Evolutionary conservation across 2,329 filamentous ascomycete species (phyloP).

Genomic region (Talaromyces sp.): DNA sequence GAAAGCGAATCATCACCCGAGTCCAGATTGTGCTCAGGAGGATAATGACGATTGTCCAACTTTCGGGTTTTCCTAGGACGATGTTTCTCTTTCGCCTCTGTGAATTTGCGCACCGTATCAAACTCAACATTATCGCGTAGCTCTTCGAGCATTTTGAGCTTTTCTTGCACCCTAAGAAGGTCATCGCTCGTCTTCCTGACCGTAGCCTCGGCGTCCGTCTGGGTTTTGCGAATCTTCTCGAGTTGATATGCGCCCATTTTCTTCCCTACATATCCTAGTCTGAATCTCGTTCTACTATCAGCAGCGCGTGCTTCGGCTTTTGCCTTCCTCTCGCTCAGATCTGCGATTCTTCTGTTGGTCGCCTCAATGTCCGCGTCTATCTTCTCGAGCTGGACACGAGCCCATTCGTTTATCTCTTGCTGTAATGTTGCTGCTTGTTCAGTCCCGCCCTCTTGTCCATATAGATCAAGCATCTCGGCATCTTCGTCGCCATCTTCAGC

Average conservation of each 20-base stretch:
- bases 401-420: not conserved
- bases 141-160: not conserved
- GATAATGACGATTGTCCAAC: not conserved
- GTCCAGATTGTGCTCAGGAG: not conserved
- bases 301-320: not conserved
- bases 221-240: not conserved
- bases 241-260: not conserved
- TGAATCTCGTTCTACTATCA: not conserved
- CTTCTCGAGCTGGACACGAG: not conserved
- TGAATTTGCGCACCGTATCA: not conserved
- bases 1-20: conserved; percentile 14
- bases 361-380: not conserved
- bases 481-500: not conserved
- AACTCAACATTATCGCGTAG: not conserved
- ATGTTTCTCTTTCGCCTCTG: not conserved
- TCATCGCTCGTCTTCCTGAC: not conserved
- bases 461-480: not conserved
- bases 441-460: not conserved
- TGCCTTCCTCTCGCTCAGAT: not conserved
- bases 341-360: not conserved
- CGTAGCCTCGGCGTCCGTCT: not conserved
- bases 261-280: no score
- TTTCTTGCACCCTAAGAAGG: not conserved
- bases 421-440: not conserved
- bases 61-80: not conserved